These are phyloP conservation scores for Xylaria sp. DNA, from an alignment of 2,329 filamentous ascomycete genomes.

Conservation along the genomic window DNA sequence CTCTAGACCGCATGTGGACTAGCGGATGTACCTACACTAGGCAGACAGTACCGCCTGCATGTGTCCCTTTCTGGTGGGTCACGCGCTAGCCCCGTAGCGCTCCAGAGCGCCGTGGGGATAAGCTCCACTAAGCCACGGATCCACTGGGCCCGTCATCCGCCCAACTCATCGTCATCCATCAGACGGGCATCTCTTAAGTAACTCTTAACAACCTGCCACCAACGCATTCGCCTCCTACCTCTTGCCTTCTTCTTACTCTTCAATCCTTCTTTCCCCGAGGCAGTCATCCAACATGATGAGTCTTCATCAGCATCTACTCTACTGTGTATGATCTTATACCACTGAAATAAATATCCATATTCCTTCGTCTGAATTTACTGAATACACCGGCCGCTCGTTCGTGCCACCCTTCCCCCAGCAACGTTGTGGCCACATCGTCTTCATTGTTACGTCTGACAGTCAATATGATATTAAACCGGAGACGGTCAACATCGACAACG, in stretches of 20 bases:
- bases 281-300: constrained; percentile 5
- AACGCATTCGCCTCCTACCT: not conserved
- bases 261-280: not conserved
- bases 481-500: constrained; percentile 25
- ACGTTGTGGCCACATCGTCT: not conserved
- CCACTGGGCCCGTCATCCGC: not conserved
- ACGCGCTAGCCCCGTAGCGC: not conserved
- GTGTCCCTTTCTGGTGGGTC: not conserved
- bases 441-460: not conserved
- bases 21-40: not conserved
- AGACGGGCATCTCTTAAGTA: not conserved
- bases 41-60: not conserved
- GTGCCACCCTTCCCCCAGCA: not conserved
- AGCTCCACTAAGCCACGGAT: not conserved
- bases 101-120: not conserved
- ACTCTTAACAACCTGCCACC: not conserved
- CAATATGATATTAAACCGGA: constrained; percentile 28
- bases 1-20: not conserved
- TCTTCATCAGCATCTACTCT: not conserved
- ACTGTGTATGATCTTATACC: not conserved
- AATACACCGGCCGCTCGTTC: not conserved
- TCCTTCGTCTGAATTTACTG: no score
- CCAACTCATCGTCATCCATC: constrained; percentile 14
- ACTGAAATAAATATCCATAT: not conserved
- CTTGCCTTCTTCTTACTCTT: not conserved